phyloP scores from a whole-genome alignment of 345 rosid species.

The Camelina hispida region DNA sequence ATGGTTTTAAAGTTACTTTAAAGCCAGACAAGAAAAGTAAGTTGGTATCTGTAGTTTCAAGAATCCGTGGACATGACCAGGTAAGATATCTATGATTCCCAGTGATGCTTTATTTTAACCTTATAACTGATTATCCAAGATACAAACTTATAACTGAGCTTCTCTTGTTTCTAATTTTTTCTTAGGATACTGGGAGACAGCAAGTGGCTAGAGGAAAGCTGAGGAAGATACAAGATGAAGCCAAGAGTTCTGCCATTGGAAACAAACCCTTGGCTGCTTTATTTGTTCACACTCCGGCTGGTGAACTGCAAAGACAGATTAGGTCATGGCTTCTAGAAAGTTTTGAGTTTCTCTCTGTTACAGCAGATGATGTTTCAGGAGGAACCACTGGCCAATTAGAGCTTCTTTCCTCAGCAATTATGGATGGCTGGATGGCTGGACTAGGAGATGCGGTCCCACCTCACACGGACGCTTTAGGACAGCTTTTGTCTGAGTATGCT shows the following conservation, averaged over 20 bases:
- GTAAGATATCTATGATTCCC: conserved; percentile 44
- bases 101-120: conserved; percentile 7
- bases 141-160: conserved; percentile 10
- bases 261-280: conserved; percentile 94
- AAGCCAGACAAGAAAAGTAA: conserved; percentile 93
- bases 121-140: conserved; percentile 17
- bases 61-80: conserved; percentile 97
- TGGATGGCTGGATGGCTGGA: conserved; percentile 99
- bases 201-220: conserved; percentile 98
- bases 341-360: conserved; percentile 93
- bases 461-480: conserved; percentile 92
- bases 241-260: conserved; percentile 91
- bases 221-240: conserved; percentile 97
- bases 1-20: conserved; percentile 86
- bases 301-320: conserved; percentile 95
- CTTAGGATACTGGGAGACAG: conserved; percentile 85
- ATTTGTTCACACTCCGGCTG: conserved; percentile 98
- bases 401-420: conserved; percentile 97
- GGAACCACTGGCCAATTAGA: conserved; percentile 91
- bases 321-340: conserved; percentile 93
- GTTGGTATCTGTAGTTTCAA: conserved; percentile 91
- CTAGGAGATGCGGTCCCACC: conserved; percentile 98
- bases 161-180: conserved; percentile 35
- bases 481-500: conserved; percentile 91
- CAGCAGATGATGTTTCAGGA: conserved; percentile 79